These are phyloP conservation scores for Xylariaceae sp. DNA, from an alignment of 2,329 filamentous ascomycete genomes.

Conservation along the genomic window DNA sequence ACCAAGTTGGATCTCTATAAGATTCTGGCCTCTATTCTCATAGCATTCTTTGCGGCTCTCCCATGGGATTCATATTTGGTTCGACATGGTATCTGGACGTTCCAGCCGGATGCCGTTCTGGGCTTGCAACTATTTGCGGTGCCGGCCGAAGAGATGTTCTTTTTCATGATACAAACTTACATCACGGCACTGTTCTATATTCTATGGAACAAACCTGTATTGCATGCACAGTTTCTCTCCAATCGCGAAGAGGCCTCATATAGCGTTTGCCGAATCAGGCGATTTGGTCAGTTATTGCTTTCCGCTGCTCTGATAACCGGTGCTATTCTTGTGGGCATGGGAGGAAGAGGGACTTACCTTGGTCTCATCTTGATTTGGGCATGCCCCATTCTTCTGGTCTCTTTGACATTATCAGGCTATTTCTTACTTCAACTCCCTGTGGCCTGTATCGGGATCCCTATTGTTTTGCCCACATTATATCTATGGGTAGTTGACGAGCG, in stretches of 20 bases:
- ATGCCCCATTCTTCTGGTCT: constrained; percentile 58
- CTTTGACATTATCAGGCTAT: constrained; percentile 60
- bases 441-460: constrained; percentile 55
- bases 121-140: constrained; percentile 61
- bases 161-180: constrained; percentile 74
- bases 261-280: constrained; percentile 31
- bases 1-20: constrained; percentile 61
- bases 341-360: constrained; percentile 57
- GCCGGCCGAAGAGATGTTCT: constrained; percentile 69
- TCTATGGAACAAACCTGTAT: constrained; percentile 60
- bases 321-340: constrained; percentile 41
- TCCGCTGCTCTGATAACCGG: constrained; percentile 42
- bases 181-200: constrained; percentile 66
- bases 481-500: constrained; percentile 70
- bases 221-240: constrained; percentile 44
- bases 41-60: constrained; percentile 64
- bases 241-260: constrained; percentile 30
- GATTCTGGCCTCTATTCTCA: constrained; percentile 54
- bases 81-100: constrained; percentile 64
- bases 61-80: constrained; percentile 78
- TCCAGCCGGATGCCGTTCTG: constrained; percentile 60
- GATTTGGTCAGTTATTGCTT: constrained; percentile 49
- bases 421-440: constrained; percentile 59
- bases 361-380: constrained; percentile 69
- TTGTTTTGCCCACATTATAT: constrained; percentile 61